A percentile compares a stretch with the other conserved stretches of the same genome.
These are phyloP conservation scores for Tanacetum coccineum DNA, from an alignment of 129 eudicot genomes.

Conservation along the genomic window DNA sequence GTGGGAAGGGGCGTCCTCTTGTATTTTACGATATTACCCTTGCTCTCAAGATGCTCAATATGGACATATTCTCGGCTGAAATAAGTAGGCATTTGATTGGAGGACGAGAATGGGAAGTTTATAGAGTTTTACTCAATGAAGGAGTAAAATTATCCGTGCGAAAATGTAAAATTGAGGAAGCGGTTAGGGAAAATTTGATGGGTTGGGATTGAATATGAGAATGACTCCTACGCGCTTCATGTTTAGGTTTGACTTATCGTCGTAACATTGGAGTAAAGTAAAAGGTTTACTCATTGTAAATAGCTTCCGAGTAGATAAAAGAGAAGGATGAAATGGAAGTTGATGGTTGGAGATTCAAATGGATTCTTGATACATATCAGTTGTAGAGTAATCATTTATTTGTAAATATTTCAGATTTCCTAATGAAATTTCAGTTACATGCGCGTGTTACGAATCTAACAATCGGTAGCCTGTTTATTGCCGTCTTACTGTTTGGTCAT, in stretches of 20 bases:
- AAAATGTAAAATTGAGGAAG: slow-evolving; percentile 49
- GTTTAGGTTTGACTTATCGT: neutral
- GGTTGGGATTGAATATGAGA: slow-evolving; percentile 44
- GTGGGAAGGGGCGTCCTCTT: slow-evolving; percentile 76
- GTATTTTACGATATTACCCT: slow-evolving; percentile 25
- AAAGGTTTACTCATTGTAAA: neutral
- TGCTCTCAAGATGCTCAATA: slow-evolving; percentile 39
- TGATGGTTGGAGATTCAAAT: neutral
- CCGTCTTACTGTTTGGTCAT: neutral
- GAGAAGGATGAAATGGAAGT: neutral
- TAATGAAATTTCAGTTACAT: slow-evolving; percentile 10
- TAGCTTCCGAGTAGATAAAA: slow-evolving; percentile 10
- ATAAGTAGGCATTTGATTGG: slow-evolving; percentile 61
- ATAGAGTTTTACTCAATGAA: slow-evolving; percentile 70
- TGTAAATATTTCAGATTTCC: neutral
- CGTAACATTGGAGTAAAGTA: neutral
- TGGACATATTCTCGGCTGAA: slow-evolving; percentile 69
- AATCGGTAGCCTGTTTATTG: neutral
- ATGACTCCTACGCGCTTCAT: neutral
- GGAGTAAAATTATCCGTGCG: slow-evolving; percentile 42
- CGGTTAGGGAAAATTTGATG: slow-evolving; percentile 65
- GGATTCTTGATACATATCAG: slow-evolving; percentile 3
- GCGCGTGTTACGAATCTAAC: slow-evolving; percentile 24
- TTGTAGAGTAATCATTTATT: neutral
- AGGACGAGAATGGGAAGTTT: slow-evolving; percentile 82